Conservation (phyloP, 2,329 filamentous ascomycete genomes). For the Cercospora brassicicola region DNA sequence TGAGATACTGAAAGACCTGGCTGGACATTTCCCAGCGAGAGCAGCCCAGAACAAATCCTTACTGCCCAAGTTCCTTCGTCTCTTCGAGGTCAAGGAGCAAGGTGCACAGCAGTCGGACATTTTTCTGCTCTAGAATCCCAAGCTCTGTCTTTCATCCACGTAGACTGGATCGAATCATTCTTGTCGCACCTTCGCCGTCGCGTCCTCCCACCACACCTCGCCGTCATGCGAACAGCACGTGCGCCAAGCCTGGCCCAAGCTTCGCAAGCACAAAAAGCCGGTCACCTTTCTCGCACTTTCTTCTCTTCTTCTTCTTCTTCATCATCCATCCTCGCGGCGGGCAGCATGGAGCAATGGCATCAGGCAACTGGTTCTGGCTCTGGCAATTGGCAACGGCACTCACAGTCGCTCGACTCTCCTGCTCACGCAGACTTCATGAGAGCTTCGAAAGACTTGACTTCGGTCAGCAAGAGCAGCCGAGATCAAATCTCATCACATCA, state of each 20-base stretch:
- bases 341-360: neutral
- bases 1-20: neutral
- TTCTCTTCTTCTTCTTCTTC: neutral
- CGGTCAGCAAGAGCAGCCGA: neutral
- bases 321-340: neutral
- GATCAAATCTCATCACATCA: neutral
- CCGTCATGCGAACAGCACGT: neutral
- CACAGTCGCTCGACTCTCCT: neutral
- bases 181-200: neutral
- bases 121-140: neutral
- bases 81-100: neutral
- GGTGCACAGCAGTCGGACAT: neutral
- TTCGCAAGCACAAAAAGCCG: neutral
- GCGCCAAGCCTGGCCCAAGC: neutral
- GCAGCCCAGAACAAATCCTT: neutral
- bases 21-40: neutral
- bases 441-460: neutral
- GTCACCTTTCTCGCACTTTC: neutral
- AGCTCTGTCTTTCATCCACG: neutral
- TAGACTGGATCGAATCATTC: neutral
- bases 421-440: constrained; percentile 1
- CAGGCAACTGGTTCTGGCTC: neutral
- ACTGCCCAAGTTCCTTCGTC: neutral
- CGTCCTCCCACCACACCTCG: neutral
- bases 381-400: neutral